Evolutionary conservation across 768 basidiomycete genomes (phyloP).

Genomic region (Suillus placidus): DNA sequence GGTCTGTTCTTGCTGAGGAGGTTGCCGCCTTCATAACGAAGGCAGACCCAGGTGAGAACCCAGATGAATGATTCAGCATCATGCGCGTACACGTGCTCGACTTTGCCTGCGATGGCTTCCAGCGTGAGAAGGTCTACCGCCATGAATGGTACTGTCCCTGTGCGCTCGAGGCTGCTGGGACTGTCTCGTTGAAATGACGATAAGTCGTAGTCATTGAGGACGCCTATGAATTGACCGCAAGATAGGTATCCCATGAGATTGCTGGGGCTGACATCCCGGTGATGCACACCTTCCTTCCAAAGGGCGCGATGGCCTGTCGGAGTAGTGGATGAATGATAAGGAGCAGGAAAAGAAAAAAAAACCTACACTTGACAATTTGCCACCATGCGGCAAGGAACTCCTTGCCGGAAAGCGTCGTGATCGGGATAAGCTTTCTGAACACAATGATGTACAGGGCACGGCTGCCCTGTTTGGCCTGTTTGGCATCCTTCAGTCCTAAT

Average conservation of each 20-base stretch:
- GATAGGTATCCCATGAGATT: background rate
- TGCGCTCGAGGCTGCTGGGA: slow-evolving; percentile 7
- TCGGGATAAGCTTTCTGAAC: background rate
- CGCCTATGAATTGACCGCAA: background rate
- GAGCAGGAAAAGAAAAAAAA: no score
- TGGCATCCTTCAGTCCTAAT: background rate
- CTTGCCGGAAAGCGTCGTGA: background rate
- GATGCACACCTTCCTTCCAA: background rate
- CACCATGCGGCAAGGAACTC: slow-evolving; percentile 7
- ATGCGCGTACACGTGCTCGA: background rate
- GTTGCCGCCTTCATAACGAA: slow-evolving; percentile 5
- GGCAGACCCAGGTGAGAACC: slow-evolving; percentile 1
- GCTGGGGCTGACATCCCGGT: background rate
- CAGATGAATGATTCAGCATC: slow-evolving; percentile 9
- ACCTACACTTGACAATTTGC: slow-evolving; percentile 9
- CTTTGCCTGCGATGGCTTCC: background rate
- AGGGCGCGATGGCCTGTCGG: slow-evolving; percentile 13
- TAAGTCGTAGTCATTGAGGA: slow-evolving; percentile 13
- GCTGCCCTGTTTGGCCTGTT: background rate
- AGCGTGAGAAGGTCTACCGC: slow-evolving; percentile 3
- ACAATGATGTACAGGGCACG: background rate
- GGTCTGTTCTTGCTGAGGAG: background rate
- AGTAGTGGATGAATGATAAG: background rate
- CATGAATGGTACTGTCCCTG: slow-evolving; percentile 19
- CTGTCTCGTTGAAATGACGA: background rate